Evolutionary conservation across 148 eudicot genomes (phyloP).

Genomic region (Beta vulgaris): DNA sequence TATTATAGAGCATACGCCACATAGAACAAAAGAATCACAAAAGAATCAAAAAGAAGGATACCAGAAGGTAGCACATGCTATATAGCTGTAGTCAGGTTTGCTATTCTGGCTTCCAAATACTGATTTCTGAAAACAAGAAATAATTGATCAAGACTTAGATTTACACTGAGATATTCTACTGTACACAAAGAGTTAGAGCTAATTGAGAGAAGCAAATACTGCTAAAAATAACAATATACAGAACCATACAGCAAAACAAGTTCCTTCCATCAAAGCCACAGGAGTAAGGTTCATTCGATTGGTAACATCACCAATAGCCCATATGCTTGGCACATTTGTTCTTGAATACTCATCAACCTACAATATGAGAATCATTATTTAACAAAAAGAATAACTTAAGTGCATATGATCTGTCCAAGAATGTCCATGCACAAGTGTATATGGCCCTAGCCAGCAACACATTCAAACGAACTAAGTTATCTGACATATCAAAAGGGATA

Average conservation of each 20-base stretch:
- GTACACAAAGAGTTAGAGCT: not conserved
- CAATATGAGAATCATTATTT: conserved; percentile 17
- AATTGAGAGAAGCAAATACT: conserved; percentile 5
- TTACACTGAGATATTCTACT: not conserved
- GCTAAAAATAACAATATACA: not conserved
- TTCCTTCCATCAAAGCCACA: conserved; percentile 97
- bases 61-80: conserved; percentile 92
- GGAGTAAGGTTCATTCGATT: conserved; percentile 98
- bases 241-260: conserved; percentile 74
- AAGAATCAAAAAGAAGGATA: conserved; percentile 16
- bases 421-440: not conserved
- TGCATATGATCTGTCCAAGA: not conserved
- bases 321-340: conserved; percentile 81
- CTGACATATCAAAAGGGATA: not conserved
- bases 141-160: conserved; percentile 1
- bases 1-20: not conserved
- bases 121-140: conserved; percentile 60
- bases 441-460: not conserved
- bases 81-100: conserved; percentile 65
- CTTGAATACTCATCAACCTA: conserved; percentile 88
- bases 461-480: not conserved
- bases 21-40: too few relatives aligned
- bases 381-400: not conserved
- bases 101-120: conserved; percentile 68
- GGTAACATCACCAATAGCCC: conserved; percentile 97